These are phyloP conservation scores for Pisolithus sp. DNA, from an alignment of 768 basidiomycete genomes.

Conservation along the genomic window DNA sequence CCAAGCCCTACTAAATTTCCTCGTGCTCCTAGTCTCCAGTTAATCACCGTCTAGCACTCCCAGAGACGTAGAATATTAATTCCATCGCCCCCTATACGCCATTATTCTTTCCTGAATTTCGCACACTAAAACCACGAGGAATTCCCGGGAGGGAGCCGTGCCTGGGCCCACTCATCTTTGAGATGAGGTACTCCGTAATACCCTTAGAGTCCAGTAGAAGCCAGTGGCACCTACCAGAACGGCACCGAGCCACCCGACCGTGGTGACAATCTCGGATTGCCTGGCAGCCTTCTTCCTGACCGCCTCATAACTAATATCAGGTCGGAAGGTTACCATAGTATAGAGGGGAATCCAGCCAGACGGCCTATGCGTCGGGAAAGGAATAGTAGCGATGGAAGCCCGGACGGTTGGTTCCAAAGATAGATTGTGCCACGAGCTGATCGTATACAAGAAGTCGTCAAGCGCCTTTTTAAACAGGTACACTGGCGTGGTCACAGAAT, in stretches of 20 bases:
- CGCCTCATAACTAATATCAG: conserved; percentile 86
- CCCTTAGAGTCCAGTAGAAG: conserved; percentile 26
- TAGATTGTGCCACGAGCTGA: conserved; percentile 47
- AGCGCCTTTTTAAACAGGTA: conserved; percentile 77
- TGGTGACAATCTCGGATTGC: conserved; percentile 60
- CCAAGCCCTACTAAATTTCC: conserved; percentile 21
- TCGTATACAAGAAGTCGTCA: conserved; percentile 65
- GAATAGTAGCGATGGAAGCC: conserved; percentile 36
- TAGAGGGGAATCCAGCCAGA: conserved; percentile 89
- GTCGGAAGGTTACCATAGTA: conserved; percentile 96
- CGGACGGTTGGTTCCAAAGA: conserved; percentile 43
- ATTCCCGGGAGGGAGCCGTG: conserved; percentile 27
- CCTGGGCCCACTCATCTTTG: conserved; percentile 10
- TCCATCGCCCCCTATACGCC: conserved; percentile 11
- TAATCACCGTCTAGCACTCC: conserved; percentile 28
- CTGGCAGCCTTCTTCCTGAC: conserved; percentile 62
- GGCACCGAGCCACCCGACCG: conserved; percentile 44
- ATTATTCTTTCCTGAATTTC: conserved; percentile 19
- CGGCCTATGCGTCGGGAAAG: conserved; percentile 56
- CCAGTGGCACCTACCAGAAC: conserved; percentile 37
- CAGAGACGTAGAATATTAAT: conserved; percentile 16
- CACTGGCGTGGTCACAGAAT: conserved; percentile 75
- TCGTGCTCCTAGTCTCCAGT: conserved; percentile 26
- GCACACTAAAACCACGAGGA: conserved; percentile 22
- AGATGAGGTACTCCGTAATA: conserved; percentile 16